Evolutionary conservation across 2,329 filamentous ascomycete species (phyloP).

Genomic region (Aphanoascus verrucosus): DNA sequence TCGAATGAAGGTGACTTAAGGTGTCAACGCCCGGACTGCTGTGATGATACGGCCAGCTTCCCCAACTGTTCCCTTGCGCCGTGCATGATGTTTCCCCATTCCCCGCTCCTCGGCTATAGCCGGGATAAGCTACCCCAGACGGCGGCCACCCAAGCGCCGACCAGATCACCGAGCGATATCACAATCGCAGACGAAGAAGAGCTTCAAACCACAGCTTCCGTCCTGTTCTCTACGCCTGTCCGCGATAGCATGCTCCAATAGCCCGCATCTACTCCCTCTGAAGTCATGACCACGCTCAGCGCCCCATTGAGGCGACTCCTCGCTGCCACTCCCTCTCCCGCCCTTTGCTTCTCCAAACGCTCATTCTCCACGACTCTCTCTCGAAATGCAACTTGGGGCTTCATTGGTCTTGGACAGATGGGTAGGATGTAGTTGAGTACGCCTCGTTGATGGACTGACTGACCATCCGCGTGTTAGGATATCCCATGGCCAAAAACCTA

Average conservation of each 20-base stretch:
- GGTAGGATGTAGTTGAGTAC: constrained; percentile 32
- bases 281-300: constrained; percentile 2
- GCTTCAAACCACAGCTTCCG: background rate
- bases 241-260: background rate
- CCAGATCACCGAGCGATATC: background rate
- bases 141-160: background rate
- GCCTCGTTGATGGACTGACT: background rate
- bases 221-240: background rate
- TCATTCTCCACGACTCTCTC: constrained; percentile 40
- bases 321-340: background rate
- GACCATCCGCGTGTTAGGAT: constrained; percentile 42
- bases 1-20: no score
- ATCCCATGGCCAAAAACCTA: constrained; percentile 62
- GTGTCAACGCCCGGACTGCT: no score
- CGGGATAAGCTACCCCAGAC: background rate
- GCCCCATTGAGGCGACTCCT: constrained; percentile 11
- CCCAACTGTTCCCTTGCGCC: no score
- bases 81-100: background rate
- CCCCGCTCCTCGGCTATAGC: background rate
- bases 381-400: constrained; percentile 45
- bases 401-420: constrained; percentile 52
- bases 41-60: no score
- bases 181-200: background rate
- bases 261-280: background rate
- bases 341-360: constrained; percentile 6